Conservation (phyloP, 2,329 filamentous ascomycete genomes). For the Aspergillus fumigatiaffinis region DNA sequence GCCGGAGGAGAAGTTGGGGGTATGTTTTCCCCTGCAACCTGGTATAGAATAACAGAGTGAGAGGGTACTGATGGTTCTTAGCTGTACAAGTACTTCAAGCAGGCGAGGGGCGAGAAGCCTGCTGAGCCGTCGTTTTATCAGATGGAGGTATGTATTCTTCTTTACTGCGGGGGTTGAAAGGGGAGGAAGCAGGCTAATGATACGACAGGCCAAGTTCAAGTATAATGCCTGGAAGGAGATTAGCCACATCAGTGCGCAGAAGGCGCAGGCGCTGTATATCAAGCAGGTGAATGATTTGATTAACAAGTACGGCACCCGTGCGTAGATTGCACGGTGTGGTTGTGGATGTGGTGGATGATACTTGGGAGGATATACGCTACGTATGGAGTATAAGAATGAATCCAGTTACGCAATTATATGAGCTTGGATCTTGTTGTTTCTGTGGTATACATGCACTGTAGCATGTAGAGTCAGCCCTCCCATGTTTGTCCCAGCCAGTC, state of each 20-base stretch:
- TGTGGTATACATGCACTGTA: too few relatives aligned
- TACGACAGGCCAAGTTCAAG: constrained; percentile 70
- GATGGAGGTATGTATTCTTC: constrained; percentile 14
- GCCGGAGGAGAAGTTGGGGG: constrained; percentile 26
- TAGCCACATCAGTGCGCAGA: constrained; percentile 58
- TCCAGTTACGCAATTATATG: neutral
- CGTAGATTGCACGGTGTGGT: neutral
- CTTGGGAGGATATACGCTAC: constrained; percentile 1
- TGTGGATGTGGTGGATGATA: neutral
- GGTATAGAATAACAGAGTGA: too few relatives aligned
- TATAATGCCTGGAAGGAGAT: constrained; percentile 70
- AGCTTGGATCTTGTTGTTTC: neutral
- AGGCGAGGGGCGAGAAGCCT: constrained; percentile 7
- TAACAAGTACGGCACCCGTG: constrained; percentile 55
- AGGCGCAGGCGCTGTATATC: constrained; percentile 76
- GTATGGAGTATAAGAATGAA: neutral
- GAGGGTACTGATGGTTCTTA: neutral
- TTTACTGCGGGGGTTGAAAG: neutral
- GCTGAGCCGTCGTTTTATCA: constrained; percentile 14
- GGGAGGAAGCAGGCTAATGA: neutral
- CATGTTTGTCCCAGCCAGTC: constrained; percentile 56
- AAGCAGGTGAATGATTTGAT: constrained; percentile 68
- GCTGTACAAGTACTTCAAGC: constrained; percentile 21
- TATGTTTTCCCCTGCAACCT: constrained; percentile 16
- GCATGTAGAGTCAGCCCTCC: constrained; percentile 21